phyloP scores from a whole-genome alignment of 192 early-diverging fungal species.

The Entomortierella beljakovae region DNA sequence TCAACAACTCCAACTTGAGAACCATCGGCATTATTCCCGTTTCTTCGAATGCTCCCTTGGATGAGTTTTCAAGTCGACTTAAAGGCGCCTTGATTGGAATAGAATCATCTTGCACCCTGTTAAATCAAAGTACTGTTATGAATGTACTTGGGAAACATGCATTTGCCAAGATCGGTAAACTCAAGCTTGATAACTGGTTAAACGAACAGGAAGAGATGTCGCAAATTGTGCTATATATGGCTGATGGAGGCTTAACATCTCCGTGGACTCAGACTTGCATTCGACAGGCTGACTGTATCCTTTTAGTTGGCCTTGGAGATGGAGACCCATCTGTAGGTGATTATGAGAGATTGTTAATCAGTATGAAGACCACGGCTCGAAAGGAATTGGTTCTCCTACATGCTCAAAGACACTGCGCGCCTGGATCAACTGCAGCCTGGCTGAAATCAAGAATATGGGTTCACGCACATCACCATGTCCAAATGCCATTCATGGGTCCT shows the following conservation, averaged over 20 bases:
- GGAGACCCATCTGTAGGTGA: constrained; percentile 91
- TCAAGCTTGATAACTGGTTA: constrained; percentile 94
- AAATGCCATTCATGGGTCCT: constrained; percentile 71
- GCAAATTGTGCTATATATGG: constrained; percentile 93
- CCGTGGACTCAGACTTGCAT: constrained; percentile 97
- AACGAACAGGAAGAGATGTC: constrained; percentile 93
- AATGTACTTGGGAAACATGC: constrained; percentile 89
- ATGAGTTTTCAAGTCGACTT: constrained; percentile 89
- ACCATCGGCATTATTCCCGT: constrained; percentile 96
- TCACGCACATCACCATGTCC: constrained; percentile 97
- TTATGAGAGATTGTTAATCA: constrained; percentile 90
- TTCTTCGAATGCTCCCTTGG: constrained; percentile 80
- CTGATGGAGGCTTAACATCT: constrained; percentile 89
- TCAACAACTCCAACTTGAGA: constrained; percentile 93
- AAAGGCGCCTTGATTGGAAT: constrained; percentile 75
- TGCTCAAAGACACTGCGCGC: constrained; percentile 74
- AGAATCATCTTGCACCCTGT: constrained; percentile 77
- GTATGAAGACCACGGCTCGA: constrained; percentile 96
- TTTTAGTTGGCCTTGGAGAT: constrained; percentile 94
- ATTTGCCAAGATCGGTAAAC: constrained; percentile 89
- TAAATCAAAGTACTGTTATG: constrained; percentile 87
- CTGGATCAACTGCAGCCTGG: constrained; percentile 92
- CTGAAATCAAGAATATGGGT: constrained; percentile 88
- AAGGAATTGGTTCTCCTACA: constrained; percentile 97
- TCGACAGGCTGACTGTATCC: constrained; percentile 96